Base-by-base conservation (phyloP, 1,284 basidiomycete species). In the Pyrrhoderma noxium region DNA sequence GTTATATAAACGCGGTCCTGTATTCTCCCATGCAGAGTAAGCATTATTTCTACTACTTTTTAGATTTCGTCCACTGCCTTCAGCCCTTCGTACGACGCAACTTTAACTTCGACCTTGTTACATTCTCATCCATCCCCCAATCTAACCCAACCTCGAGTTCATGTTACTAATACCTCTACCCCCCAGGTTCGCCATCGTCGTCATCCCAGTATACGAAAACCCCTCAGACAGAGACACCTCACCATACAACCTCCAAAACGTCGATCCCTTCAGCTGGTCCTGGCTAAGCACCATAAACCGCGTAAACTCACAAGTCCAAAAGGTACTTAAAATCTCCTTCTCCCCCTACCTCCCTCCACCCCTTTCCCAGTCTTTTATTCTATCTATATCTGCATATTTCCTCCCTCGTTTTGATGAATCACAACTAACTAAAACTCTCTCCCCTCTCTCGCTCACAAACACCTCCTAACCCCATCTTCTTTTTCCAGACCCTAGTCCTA, bases 281-380 rank as follows among this genome's bases (percentile, higher is more conserved):
- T 98, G 94, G 93, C 79, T 99, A 36, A 93, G 90, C 65, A 99
- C 96, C 1, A 79, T 98, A 54, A 99, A 97, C 64, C 84, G 96
- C 21, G 95, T 99, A 16, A 97, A 97, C 66, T 86, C 89, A 0
- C 93, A 97, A 65, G 96, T 99, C 1, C 92, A 93, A 70, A 99
- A 99, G 80, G 93, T 85, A 42, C 41, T 25, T 23, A 21, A 8
- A 45, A 14, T 36, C 44, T 48, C 21, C 19, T 19, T 55, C 38
- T 13, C 40, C 52, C 18, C 44, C 19, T 47, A 38, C 39, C 21
- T 8, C 7, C 22, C 16, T 31, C 35, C 40, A 16, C 8, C 21
- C 14, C 14, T 19, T 13, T 47, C 54, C n/a, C n/a, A n/a, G n/a
- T n/a, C n/a, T n/a, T n/a, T n/a, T n/a, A n/a, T n/a, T n/a, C n/a